Base-by-base conservation (phyloP, 805 yeast species). In the Blastobotrys peoriensis region DNA sequence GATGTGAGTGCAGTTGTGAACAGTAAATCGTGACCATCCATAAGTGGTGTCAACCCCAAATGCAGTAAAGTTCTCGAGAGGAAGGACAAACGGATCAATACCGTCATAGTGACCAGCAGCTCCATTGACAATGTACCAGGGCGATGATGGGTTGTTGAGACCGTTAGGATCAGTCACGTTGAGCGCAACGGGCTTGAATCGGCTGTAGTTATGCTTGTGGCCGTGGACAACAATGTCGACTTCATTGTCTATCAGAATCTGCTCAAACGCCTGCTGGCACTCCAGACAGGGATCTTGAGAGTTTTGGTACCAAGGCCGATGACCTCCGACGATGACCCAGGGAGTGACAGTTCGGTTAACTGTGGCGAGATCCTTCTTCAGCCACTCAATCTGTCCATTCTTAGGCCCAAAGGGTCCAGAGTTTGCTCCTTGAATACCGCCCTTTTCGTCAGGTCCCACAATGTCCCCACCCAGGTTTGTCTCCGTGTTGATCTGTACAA, bases 301-400 rank as follows among this genome's bases (percentile, higher is more conserved):
- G 23, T 59, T 48, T n/a, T 52, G 59, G 40, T 60, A 60, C 64
- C 63, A 60, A 8, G 64, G 64, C 20, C 63, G 50, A 45, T 60
- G 64, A 10, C 59, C 63, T 5, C 48, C 41, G 10, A 49, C 62
- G 22, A 47, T 45, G 8, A 49, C 45, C 61, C 51, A 61, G 3
- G 65, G 65, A 16, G 65, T 61, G 22, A 43, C 38, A 13, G 49
- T 43, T 20, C 65, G 50, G 48, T 61, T 51, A 22, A 61, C 63
- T 15, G 45, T 33, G 17, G 49, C 56, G 33, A 61, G 55, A 44
- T 61, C 65, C 10, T 44, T 38, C 42, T 45, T 47, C n/a, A 61
- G 54, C 63, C 63, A 61, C 34, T 54, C 56, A 33, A 52, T 39
- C 51, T 61, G 65, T 38, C 55, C 50, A 16, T 53, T 46, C 10